These are phyloP conservation scores for Triangularia verruculosa DNA, from an alignment of 2,329 filamentous ascomycete species.

Conservation along the genomic window DNA sequence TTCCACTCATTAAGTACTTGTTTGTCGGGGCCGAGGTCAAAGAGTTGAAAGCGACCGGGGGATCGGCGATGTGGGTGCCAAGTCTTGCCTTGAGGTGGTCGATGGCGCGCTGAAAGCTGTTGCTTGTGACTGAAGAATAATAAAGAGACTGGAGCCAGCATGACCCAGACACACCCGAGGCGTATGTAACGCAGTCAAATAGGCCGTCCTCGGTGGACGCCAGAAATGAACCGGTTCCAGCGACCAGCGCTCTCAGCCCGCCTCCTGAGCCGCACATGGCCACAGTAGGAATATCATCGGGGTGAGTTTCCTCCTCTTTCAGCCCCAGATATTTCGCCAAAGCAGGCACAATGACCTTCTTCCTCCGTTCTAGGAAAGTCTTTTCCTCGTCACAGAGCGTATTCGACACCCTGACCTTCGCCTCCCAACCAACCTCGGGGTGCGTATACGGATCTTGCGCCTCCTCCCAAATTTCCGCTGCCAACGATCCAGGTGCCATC, in stretches of 20 bases:
- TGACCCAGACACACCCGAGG: constrained; percentile 89
- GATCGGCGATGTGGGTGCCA: constrained; percentile 87
- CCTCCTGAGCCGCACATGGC: constrained; percentile 94
- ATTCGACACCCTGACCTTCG: constrained; percentile 75
- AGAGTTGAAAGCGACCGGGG: constrained; percentile 75
- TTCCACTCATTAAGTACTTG: constrained; percentile 80
- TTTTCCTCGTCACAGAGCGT: constrained; percentile 83
- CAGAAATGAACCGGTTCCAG: constrained; percentile 82
- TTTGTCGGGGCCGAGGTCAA: constrained; percentile 89
- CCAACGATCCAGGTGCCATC: constrained; percentile 81
- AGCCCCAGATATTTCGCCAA: constrained; percentile 80
- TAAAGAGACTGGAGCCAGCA: constrained; percentile 93
- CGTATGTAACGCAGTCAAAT: constrained; percentile 93
- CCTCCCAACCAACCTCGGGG: constrained; percentile 82
- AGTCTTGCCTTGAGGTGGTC: constrained; percentile 84
- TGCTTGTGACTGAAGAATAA: constrained; percentile 71
- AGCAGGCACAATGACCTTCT: constrained; percentile 64
- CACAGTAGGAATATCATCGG: constrained; percentile 88
- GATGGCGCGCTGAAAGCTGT: constrained; percentile 66
- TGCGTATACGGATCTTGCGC: constrained; percentile 80
- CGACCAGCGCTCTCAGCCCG: constrained; percentile 83
- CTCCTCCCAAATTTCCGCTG: constrained; percentile 90
- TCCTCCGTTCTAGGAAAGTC: constrained; percentile 67
- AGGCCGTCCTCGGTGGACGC: constrained; percentile 82
- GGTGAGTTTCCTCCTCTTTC: constrained; percentile 76